Evolutionary conservation across 225 moss, liverwort and hornwort species (phyloP).

Genomic region (Antitrichia curtipendula): DNA sequence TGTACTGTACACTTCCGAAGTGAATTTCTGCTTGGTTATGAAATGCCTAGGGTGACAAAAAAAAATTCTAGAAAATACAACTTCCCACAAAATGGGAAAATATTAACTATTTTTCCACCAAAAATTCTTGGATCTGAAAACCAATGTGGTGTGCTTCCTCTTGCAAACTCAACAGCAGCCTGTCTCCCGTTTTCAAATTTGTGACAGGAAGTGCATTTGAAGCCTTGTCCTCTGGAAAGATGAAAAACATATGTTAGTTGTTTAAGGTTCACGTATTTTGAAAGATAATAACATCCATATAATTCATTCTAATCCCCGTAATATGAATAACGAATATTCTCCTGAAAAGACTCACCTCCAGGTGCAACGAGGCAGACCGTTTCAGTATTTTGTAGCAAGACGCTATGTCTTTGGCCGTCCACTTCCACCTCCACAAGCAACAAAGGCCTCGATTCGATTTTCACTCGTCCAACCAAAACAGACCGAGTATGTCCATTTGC

Average conservation of each 20-base stretch:
- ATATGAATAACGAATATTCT: background rate
- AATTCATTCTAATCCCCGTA: background rate
- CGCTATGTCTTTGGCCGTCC: constrained; percentile 47
- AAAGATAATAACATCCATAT: background rate
- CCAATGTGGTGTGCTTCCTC: constrained; percentile 62
- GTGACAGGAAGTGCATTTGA: constrained; percentile 57
- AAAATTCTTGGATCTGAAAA: constrained; percentile 45
- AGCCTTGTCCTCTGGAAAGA: constrained; percentile 11
- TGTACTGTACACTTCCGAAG: constrained; percentile 7
- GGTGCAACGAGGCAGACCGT: constrained; percentile 74
- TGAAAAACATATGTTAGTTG: background rate
- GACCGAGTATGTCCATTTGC: constrained; percentile 60
- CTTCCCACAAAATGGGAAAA: background rate
- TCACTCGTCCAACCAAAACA: constrained; percentile 77
- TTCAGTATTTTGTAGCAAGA: constrained; percentile 81
- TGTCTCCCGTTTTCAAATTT: constrained; percentile 60
- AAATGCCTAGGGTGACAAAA: background rate
- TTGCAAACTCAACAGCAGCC: constrained; percentile 53
- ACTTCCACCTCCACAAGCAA: constrained; percentile 83
- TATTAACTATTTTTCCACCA: background rate
- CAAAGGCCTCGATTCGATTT: constrained; percentile 81
- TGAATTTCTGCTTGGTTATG: background rate
- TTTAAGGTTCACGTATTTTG: background rate
- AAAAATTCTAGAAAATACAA: constrained; percentile 1
- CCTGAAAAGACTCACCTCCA: constrained; percentile 30